phyloP scores from a whole-genome alignment of 257 asterid species.

The Salvia hispanica region DNA sequence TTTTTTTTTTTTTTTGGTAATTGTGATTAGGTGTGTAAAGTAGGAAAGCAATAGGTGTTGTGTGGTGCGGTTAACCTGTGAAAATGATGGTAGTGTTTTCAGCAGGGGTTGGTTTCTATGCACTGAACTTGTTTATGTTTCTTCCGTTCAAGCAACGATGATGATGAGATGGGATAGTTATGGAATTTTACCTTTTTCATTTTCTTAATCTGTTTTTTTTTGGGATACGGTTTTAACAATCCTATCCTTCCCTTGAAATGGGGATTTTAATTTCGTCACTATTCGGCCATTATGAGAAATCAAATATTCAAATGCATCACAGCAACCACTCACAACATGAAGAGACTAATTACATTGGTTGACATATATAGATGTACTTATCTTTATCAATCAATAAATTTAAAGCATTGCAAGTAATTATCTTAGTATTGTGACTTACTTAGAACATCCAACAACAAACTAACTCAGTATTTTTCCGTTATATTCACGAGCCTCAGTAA shows the following conservation, averaged over 20 bases:
- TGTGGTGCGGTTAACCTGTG: constrained; percentile 47
- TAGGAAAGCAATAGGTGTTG: constrained; percentile 64
- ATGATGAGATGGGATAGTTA: constrained; percentile 32
- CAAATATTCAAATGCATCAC: constrained; percentile 4
- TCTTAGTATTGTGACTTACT: no score
- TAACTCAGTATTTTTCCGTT: no score
- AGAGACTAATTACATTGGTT: no score
- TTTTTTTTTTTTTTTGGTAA: constrained; percentile 29
- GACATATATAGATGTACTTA: no score
- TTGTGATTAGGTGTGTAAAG: constrained; percentile 56
- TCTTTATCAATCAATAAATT: no score
- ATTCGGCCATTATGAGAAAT: constrained; percentile 27
- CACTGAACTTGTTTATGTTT: constrained; percentile 28
- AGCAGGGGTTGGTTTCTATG: constrained; percentile 44
- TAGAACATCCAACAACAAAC: no score
- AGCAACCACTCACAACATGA: neutral
- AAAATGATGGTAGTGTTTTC: constrained; percentile 57
- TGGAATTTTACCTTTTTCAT: neutral
- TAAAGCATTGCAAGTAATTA: no score
- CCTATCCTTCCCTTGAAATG: constrained; percentile 1
- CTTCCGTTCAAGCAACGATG: constrained; percentile 42
- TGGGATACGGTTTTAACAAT: neutral
- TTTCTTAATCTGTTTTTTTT: neutral
- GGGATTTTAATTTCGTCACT: constrained; percentile 22
- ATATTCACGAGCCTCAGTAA: no score